phyloP scores from a whole-genome alignment of 2,329 filamentous ascomycete genomes.

The Raffaelea ambrosiae region DNA sequence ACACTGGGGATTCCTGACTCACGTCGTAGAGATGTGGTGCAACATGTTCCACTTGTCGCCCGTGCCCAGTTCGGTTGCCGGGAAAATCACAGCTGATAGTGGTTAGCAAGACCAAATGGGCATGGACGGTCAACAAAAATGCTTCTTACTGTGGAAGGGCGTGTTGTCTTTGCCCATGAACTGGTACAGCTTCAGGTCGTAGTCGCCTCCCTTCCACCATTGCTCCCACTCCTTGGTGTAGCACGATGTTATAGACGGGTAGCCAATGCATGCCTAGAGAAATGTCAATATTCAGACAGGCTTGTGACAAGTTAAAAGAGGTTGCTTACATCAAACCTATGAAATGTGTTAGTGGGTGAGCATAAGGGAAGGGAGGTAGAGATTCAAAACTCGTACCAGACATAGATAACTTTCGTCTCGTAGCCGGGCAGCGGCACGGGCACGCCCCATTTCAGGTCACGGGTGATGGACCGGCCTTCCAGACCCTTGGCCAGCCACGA shows the following conservation, averaged over 20 bases:
- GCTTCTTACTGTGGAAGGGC: conserved; percentile 60
- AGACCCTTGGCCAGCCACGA: conserved; percentile 79
- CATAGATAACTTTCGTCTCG: conserved; percentile 70
- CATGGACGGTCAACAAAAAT: not conserved
- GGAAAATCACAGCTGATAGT: conserved; percentile 67
- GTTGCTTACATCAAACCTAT: conserved; percentile 9
- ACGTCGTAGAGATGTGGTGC: conserved; percentile 75
- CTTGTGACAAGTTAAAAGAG: not conserved
- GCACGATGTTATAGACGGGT: conserved; percentile 87
- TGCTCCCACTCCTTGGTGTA: conserved; percentile 79
- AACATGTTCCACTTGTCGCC: conserved; percentile 82
- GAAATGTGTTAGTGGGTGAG: not conserved
- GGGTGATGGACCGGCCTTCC: conserved; percentile 78
- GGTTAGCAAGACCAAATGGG: not conserved
- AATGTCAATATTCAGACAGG: not conserved
- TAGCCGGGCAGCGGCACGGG: conserved; percentile 46
- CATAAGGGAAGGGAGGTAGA: not conserved
- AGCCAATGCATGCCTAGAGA: conserved; percentile 79
- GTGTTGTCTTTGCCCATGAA: conserved; percentile 93
- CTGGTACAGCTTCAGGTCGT: conserved; percentile 82
- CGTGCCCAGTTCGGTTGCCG: conserved; percentile 76
- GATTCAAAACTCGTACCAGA: conserved; percentile 33
- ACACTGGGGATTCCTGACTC: too few species aligned
- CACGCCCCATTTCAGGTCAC: conserved; percentile 86
- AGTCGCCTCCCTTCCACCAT: conserved; percentile 72